Evolutionary conservation across 495 filamentous ascomycete species (phyloP).

Genomic region (Aspergillus biplanus): DNA sequence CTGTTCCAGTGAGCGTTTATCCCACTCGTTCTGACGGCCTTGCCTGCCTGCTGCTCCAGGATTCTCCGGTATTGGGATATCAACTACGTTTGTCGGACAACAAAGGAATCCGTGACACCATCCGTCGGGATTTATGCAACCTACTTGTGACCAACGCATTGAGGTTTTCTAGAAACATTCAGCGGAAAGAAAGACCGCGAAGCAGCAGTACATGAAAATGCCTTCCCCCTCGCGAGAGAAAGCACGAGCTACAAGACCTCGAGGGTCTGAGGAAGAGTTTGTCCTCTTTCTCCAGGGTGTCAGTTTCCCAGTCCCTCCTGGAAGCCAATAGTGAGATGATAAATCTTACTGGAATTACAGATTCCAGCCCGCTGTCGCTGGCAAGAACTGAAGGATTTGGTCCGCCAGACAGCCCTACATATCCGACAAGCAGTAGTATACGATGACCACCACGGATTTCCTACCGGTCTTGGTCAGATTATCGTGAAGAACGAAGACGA

Average conservation of each 20-base stretch:
- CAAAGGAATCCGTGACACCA: slow-evolving; percentile 5
- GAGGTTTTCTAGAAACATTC: slow-evolving; percentile 5
- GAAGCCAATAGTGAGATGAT: neutral
- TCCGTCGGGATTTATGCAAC: neutral
- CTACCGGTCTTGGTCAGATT: slow-evolving; percentile 51
- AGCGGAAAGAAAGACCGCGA: neutral
- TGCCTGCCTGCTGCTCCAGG: slow-evolving; percentile 2
- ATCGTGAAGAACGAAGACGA: slow-evolving; percentile 55
- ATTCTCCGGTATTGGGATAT: slow-evolving; percentile 10
- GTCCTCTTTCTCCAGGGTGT: slow-evolving; percentile 53
- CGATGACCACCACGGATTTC: slow-evolving; percentile 50
- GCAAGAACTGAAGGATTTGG: slow-evolving; percentile 54
- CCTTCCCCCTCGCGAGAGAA: slow-evolving; percentile 39
- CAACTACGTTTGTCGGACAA: slow-evolving; percentile 6
- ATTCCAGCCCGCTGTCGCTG: slow-evolving; percentile 53
- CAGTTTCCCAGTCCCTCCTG: slow-evolving; percentile 18
- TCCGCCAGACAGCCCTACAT: slow-evolving; percentile 51
- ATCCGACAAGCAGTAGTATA: slow-evolving; percentile 55
- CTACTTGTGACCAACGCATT: slow-evolving; percentile 3
- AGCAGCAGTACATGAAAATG: slow-evolving; percentile 27
- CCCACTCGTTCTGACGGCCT: neutral
- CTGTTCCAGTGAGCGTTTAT: neutral
- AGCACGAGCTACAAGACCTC: slow-evolving; percentile 33
- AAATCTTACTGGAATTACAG: slow-evolving; percentile 30
- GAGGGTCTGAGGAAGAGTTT: slow-evolving; percentile 49